Evolutionary conservation across 2,329 filamentous ascomycete species (phyloP).

Genomic region (Sarocladiaceae sp.): DNA sequence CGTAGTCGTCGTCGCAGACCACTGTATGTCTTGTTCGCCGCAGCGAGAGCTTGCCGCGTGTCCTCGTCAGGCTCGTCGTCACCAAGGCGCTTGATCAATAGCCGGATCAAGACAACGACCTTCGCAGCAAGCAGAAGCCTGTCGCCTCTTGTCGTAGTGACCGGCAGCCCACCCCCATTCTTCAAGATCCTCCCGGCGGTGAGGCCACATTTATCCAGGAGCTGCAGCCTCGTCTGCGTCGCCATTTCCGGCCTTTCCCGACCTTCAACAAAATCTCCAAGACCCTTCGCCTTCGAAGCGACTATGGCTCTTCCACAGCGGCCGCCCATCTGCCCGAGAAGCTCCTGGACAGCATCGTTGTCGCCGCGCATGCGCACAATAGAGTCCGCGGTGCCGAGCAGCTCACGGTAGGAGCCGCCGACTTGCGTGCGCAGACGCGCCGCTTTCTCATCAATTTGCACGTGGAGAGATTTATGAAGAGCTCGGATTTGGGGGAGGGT

Average conservation of each 20-base stretch:
- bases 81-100: slow-evolving; percentile 70
- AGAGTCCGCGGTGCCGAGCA: slow-evolving; percentile 88
- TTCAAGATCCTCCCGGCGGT: slow-evolving; percentile 46
- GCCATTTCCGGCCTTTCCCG: slow-evolving; percentile 21
- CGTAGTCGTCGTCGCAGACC: slow-evolving; percentile 60
- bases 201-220: slow-evolving; percentile 49
- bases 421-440: slow-evolving; percentile 60
- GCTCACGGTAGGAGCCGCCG: slow-evolving; percentile 73
- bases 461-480: slow-evolving; percentile 57
- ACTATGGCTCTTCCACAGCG: slow-evolving; percentile 72
- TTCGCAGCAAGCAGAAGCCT: slow-evolving; percentile 60
- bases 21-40: slow-evolving; percentile 59
- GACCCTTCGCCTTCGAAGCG: slow-evolving; percentile 57
- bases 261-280: slow-evolving; percentile 41
- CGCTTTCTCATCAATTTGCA: slow-evolving; percentile 58
- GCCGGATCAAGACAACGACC: slow-evolving; percentile 68
- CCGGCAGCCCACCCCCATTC: slow-evolving; percentile 25
- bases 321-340: slow-evolving; percentile 67
- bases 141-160: slow-evolving; percentile 38
- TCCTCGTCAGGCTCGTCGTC: slow-evolving; percentile 35
- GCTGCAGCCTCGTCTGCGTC: slow-evolving; percentile 36
- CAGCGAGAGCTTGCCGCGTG: slow-evolving; percentile 44
- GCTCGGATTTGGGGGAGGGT: slow-evolving; percentile 61
- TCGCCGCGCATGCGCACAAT: slow-evolving; percentile 85
- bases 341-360: slow-evolving; percentile 69